A percentile compares a stretch with the other conserved stretches of the same genome.
Conservation (phyloP, 805 yeast genomes). For the Wickerhamomyces strasburgensis region DNA sequence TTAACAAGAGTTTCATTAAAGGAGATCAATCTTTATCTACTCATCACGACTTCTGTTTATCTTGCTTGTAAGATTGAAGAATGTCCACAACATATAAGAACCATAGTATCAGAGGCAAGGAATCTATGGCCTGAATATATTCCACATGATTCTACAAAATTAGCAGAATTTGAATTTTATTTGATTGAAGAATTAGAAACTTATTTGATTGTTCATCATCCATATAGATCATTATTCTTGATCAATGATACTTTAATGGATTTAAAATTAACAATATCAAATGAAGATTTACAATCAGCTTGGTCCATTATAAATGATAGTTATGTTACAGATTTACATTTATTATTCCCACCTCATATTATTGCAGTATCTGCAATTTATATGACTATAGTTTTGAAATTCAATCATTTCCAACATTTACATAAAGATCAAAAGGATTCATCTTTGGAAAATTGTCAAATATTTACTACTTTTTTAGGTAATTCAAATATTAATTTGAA, state of each 20-base stretch:
- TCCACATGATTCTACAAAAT: slow-evolving; percentile 83
- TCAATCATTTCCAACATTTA: slow-evolving; percentile 21
- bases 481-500: slow-evolving; percentile 71
- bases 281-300: slow-evolving; percentile 73
- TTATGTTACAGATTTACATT: slow-evolving; percentile 79
- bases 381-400: slow-evolving; percentile 60
- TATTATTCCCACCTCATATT: slow-evolving; percentile 84
- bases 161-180: slow-evolving; percentile 95
- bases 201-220: slow-evolving; percentile 69
- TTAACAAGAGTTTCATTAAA: slow-evolving; percentile 64
- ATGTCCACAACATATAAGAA: slow-evolving; percentile 87
- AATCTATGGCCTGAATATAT: slow-evolving; percentile 92
- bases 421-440: slow-evolving; percentile 12
- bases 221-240: slow-evolving; percentile 58
- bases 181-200: slow-evolving; percentile 81
- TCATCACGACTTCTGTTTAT: slow-evolving; percentile 82
- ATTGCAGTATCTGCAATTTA: slow-evolving; percentile 81
- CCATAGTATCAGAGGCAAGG: slow-evolving; percentile 78
- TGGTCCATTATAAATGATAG: slow-evolving; percentile 92
- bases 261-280: slow-evolving; percentile 33
- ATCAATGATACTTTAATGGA: slow-evolving; percentile 33
- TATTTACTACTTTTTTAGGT: slow-evolving; percentile 60
- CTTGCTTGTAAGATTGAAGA: slow-evolving; percentile 93
- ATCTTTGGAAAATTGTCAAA: slow-evolving; percentile 9
- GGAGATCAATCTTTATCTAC: slow-evolving; percentile 76